Evolutionary conservation across 805 yeast genomes (phyloP), one percentile per base, ranked within the genome.

Genomic region (Millerozyma acaciae): DNA sequence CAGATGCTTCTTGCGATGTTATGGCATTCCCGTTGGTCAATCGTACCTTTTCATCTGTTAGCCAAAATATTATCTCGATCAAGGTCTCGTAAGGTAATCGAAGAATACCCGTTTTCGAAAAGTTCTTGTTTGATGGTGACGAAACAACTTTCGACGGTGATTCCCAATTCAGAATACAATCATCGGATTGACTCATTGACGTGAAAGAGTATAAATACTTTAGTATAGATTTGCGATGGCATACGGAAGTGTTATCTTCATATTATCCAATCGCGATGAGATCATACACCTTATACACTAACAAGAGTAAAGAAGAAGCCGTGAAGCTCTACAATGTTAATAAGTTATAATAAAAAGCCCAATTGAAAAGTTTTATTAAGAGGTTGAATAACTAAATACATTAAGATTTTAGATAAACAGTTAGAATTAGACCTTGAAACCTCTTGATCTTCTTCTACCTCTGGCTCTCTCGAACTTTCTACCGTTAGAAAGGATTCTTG

Each of bases 381-480:
- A 29, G 30, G 15, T 16, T 14, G 32, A 27, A 24, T 24, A 30
- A 26, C 12, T 29, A 32, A 30, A 30, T 19, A 29, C 26, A 29
- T 18, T 23, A 23, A 23, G 10, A n/a, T n/a, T n/a, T n/a, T n/a
- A n/a, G 26, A 23, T 10, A 23, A 15, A 28, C 26, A 28, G 32
- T 24, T 37, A 38, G 43, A 47, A 55, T 87, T 90, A 93, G 76
- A 93, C 99, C 85, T 93, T 93, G 98, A 93, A 93, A 79, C 96
- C 99, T 83, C 94, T 88, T 56, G 97, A 89, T 72, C 78, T 83
- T 79, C 99, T 82, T 75, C 84, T 94, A 83, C 99, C 99, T 86
- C 99, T 93, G 64, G 97, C 99, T 76, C 93, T 88, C 83, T 93
- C 98, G 83, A 93, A 93, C 79, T 93, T 93, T 84, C 97, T 93